Conservation (phyloP, 371 early-diverging fungal genomes). For the Mycotypha africana region DNA sequence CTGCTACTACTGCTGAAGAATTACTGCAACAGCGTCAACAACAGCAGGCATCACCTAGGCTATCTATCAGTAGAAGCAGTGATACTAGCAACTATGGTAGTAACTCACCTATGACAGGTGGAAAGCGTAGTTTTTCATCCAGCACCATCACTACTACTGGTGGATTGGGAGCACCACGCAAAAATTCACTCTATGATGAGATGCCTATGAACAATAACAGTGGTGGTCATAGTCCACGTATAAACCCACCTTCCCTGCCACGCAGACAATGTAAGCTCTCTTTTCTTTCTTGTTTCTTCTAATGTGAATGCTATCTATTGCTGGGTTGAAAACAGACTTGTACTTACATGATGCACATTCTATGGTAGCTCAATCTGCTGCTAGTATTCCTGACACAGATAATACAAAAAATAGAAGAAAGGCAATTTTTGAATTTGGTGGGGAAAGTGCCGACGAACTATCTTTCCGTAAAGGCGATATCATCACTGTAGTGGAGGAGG, state of each 20-base stretch:
- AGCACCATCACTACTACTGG: background rate
- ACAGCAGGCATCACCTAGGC: too few species aligned
- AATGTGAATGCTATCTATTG: too few species aligned
- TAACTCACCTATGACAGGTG: too few species aligned
- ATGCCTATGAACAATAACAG: background rate
- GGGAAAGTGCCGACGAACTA: slow-evolving; percentile 62
- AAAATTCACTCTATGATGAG: too few species aligned
- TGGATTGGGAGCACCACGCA: too few species aligned
- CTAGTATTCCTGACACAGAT: background rate
- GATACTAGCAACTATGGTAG: background rate
- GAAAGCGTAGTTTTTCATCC: background rate
- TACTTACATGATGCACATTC: background rate
- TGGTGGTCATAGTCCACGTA: background rate
- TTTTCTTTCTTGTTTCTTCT: background rate
- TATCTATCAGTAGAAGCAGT: background rate
- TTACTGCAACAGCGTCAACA: too few species aligned
- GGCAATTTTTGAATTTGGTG: slow-evolving; percentile 67
- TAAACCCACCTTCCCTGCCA: slow-evolving; percentile 7
- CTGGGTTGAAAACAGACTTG: background rate
- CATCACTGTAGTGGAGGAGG: slow-evolving; percentile 65
- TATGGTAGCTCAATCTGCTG: too few species aligned
- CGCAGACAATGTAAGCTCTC: slow-evolving; percentile 9
- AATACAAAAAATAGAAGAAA: slow-evolving; percentile 12
- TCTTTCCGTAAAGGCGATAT: slow-evolving; percentile 65
- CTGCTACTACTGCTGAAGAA: too few species aligned